Percentiles rank a stretch among this genome's conserved stretches.
Conservation (phyloP, 2,329 filamentous ascomycete species). For the Neofusicoccum sp. region DNA sequence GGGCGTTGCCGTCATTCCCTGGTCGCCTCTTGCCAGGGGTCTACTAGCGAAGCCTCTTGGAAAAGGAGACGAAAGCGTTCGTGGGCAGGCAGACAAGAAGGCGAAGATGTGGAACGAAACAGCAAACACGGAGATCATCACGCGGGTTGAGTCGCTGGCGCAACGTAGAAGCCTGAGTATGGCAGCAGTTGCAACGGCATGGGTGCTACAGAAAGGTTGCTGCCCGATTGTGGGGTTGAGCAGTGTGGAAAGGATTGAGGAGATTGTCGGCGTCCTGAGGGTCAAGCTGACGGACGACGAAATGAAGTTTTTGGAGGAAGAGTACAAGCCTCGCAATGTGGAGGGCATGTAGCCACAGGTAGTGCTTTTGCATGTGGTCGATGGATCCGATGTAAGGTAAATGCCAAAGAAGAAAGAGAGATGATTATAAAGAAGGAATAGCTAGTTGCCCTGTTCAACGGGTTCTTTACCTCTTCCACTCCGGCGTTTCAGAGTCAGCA, state of each 20-base stretch:
- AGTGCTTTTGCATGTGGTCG: too few species aligned
- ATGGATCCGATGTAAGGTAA: too few species aligned
- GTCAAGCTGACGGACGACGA: neutral
- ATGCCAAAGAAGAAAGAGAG: too few species aligned
- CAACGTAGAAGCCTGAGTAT: slow-evolving; percentile 45
- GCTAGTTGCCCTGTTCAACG: too few species aligned
- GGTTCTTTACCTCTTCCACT: too few species aligned
- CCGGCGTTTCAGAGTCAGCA: too few species aligned
- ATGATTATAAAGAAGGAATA: too few species aligned
- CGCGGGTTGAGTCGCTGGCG: slow-evolving; percentile 50
- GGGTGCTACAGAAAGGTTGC: slow-evolving; percentile 42
- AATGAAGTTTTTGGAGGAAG: neutral
- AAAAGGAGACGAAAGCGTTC: slow-evolving; percentile 32
- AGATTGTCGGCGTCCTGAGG: neutral
- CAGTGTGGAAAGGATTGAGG: slow-evolving; percentile 27
- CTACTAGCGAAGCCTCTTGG: slow-evolving; percentile 40
- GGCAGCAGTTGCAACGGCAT: slow-evolving; percentile 42
- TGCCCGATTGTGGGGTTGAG: slow-evolving; percentile 42
- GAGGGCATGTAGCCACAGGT: neutral
- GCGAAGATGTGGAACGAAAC: slow-evolving; percentile 29
- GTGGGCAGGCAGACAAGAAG: slow-evolving; percentile 40
- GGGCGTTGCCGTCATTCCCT: slow-evolving; percentile 32
- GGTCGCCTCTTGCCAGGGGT: slow-evolving; percentile 36
- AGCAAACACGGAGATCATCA: slow-evolving; percentile 46
- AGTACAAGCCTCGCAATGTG: neutral